Conservation (phyloP, 805 yeast species). For the Ogataea nonfermentans region DNA sequence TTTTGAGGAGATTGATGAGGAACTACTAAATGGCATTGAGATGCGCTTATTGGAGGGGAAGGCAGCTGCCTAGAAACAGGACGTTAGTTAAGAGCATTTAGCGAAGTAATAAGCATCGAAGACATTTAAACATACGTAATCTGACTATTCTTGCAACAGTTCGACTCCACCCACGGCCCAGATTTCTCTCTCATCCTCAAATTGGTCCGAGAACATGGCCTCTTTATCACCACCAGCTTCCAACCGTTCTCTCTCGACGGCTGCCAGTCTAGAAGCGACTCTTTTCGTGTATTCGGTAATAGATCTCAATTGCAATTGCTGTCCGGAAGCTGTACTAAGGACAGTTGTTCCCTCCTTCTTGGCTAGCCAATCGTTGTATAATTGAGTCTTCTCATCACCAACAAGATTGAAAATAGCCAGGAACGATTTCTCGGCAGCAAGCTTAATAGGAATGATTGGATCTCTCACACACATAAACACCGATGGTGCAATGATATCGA, state of each 20-base stretch:
- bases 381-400: slow-evolving; percentile 54
- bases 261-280: slow-evolving; percentile 84
- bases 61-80: slow-evolving; percentile 1
- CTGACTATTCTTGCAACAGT: slow-evolving; percentile 26
- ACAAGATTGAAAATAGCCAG: slow-evolving; percentile 69
- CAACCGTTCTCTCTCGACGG: slow-evolving; percentile 82
- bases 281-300: slow-evolving; percentile 86
- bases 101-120: background rate
- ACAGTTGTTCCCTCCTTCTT: slow-evolving; percentile 37
- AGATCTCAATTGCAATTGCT: slow-evolving; percentile 60
- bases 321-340: slow-evolving; percentile 44
- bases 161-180: slow-evolving; percentile 85
- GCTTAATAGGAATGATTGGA: slow-evolving; percentile 82
- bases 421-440: slow-evolving; percentile 92
- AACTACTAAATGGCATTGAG: slow-evolving; percentile 77
- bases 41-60: slow-evolving; percentile 33
- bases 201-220: slow-evolving; percentile 76
- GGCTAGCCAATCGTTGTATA: slow-evolving; percentile 66
- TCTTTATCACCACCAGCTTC: slow-evolving; percentile 90
- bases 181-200: slow-evolving; percentile 82
- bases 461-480: slow-evolving; percentile 85
- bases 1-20: slow-evolving; percentile 73
- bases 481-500: slow-evolving; percentile 61
- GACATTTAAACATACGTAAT: background rate
- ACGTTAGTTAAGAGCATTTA: background rate